Evolutionary conservation across 345 rosid species (phyloP).

Genomic region (Melaleuca alternifolia): DNA sequence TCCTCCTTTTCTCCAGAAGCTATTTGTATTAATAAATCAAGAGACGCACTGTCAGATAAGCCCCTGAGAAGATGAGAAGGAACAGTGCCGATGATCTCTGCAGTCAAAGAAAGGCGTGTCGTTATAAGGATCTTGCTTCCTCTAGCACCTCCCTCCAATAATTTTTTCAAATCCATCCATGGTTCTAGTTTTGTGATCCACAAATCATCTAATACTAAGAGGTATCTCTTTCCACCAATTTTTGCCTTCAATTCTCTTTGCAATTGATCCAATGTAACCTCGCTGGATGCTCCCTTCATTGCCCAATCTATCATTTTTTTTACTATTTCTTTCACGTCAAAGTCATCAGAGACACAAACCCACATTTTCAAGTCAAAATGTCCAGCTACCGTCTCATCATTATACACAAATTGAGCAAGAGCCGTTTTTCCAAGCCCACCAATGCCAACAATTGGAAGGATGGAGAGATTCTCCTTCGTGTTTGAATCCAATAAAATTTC

Average conservation of each 20-base stretch:
- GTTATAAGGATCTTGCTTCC: neutral
- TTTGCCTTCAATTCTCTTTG: rapidly evolving
- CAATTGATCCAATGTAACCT: rapidly evolving
- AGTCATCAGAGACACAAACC: rapidly evolving
- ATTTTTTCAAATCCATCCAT: rapidly evolving
- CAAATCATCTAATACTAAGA: neutral
- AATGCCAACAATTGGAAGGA: neutral
- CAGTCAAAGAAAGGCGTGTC: rapidly evolving
- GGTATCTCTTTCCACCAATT: neutral
- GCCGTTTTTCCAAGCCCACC: neutral
- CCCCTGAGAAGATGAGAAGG: rapidly evolving
- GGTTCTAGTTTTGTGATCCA: rapidly evolving
- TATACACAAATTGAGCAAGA: rapidly evolving
- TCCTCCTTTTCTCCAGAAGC: rapidly evolving
- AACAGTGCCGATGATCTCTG: rapidly evolving
- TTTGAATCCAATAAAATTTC: neutral
- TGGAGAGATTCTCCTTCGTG: rapidly evolving
- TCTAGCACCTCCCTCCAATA: neutral
- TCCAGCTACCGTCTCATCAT: rapidly evolving
- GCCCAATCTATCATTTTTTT: rapidly evolving
- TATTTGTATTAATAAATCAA: neutral
- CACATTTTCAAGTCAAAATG: rapidly evolving
- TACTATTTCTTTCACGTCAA: rapidly evolving
- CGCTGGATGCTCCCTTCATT: rapidly evolving
- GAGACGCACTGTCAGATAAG: rapidly evolving